Evolutionary conservation across 441 rosid genomes (phyloP), one percentile per base, ranked within the genome.

Genomic region (Corymbia calophylla): DNA sequence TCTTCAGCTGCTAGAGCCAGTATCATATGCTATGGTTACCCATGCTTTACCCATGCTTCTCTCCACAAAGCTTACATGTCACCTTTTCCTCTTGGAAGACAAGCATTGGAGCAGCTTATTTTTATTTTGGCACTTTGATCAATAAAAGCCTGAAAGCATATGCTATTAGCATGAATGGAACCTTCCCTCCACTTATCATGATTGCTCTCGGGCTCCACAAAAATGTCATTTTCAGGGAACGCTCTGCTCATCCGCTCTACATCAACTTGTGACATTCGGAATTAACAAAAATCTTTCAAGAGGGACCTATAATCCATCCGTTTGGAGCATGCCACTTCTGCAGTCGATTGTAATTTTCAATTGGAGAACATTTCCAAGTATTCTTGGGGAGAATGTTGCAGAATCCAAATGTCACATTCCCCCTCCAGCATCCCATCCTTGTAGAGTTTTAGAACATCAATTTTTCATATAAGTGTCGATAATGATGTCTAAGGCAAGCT

Each of bases 171-270:
- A 73, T 1, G 82, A 11, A 35, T 3, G 84, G 84, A 44, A 77
- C 51, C n/a, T 77, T 44, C 47, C n/a, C 51, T 44, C 84, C 0
- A 77, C n/a, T 27, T 0, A 77, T 77, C 0, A 5, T 0, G 5
- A 73, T 23, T 0, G 5, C 84, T 44, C n/a, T 77, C 17, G 0
- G 51, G 51, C 44, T 44, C 51, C 84, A 44, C 51, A 4, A 77
- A 77, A 44, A 2, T 12, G 51, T 44, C n/a, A 77, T 44, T 77
- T 77, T 77, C 17, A 77, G 84, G 47, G 1, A 73, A 21, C 51
- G 84, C 51, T 77, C 84, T 23, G 84, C 51, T 77, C 84, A 25
- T 77, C 84, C 10, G 23, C n/a, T 77, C 51, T 44, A 44, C 51
- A 39, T 77, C 51, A 77, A 77, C 51, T 77, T 44, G 84, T 2